Conservation (phyloP, 352 stramenopile genomes). For the Globisporangium middletonii region DNA sequence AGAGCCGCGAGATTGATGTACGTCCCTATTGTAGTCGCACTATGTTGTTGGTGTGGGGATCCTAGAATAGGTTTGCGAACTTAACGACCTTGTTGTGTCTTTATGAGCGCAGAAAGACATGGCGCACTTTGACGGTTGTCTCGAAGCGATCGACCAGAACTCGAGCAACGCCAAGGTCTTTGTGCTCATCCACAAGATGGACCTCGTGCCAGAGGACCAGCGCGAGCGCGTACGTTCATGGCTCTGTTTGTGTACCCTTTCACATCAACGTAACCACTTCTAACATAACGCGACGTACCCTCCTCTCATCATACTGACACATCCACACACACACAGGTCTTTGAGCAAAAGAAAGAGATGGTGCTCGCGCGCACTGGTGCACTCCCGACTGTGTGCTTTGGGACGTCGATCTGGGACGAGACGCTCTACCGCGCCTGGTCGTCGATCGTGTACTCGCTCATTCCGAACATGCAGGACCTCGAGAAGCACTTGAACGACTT, state of each 20-base stretch:
- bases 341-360: slow-evolving; percentile 92
- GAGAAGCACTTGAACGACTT: slow-evolving; percentile 97
- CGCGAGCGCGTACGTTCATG: slow-evolving; percentile 47
- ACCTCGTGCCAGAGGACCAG: slow-evolving; percentile 91
- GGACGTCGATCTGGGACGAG: slow-evolving; percentile 99
- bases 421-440: slow-evolving; percentile 99
- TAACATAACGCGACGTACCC: too few relatives aligned
- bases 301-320: too few relatives aligned
- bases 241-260: not conserved
- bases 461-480: slow-evolving; percentile 97
- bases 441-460: slow-evolving; percentile 98
- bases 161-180: slow-evolving; percentile 98
- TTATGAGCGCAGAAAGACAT: slow-evolving; percentile 90
- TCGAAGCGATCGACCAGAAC: slow-evolving; percentile 98
- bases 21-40: not conserved
- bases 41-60: not conserved
- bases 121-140: slow-evolving; percentile 94
- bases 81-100: not conserved
- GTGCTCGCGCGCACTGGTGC: slow-evolving; percentile 89
- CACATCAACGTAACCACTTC: too few relatives aligned
- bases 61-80: not conserved
- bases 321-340: slow-evolving; percentile 47
- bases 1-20: slow-evolving; percentile 82
- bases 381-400: slow-evolving; percentile 91
- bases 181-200: slow-evolving; percentile 99